These are phyloP conservation scores for Pleurostoma richardsiae DNA, from an alignment of 2,329 filamentous ascomycete species.

Conservation along the genomic window DNA sequence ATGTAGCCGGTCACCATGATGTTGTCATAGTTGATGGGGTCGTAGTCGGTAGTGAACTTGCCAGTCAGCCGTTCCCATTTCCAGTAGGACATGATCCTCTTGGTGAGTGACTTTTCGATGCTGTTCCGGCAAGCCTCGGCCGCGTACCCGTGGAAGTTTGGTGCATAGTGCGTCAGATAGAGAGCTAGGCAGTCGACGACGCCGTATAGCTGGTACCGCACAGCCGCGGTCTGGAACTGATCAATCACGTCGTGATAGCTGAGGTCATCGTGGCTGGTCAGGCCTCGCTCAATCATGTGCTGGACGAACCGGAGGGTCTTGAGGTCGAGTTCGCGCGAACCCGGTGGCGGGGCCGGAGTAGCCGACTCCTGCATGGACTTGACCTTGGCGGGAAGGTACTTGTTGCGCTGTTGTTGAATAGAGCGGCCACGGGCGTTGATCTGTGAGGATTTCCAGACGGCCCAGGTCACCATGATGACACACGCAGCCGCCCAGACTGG, in stretches of 20 bases:
- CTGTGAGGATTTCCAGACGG: not conserved
- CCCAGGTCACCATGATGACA: not conserved
- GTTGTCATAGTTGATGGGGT: constrained; percentile 12
- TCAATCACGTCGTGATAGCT: constrained; percentile 16
- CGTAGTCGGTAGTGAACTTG: not conserved
- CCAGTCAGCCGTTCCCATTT: constrained; percentile 14
- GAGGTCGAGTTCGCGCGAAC: not conserved
- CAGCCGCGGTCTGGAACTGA: constrained; percentile 16
- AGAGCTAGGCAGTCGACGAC: constrained; percentile 12
- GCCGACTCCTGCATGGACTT: not conserved
- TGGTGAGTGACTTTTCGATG: constrained; percentile 13
- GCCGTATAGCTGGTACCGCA: constrained; percentile 17
- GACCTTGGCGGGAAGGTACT: not conserved
- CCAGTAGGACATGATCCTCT: constrained; percentile 13
- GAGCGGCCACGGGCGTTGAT: not conserved
- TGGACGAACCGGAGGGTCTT: constrained; percentile 3
- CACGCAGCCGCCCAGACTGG: not conserved
- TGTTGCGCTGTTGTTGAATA: not conserved
- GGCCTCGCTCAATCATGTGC: constrained; percentile 12
- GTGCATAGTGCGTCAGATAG: constrained; percentile 12
- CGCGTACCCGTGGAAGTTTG: constrained; percentile 15
- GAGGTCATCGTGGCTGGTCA: constrained; percentile 10
- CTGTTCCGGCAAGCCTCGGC: constrained; percentile 11
- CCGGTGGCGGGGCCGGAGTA: not conserved
- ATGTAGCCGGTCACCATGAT: constrained; percentile 13